Evolutionary conservation across 768 basidiomycete species (phyloP).

Genomic region (Punctularia strigosozonata): DNA sequence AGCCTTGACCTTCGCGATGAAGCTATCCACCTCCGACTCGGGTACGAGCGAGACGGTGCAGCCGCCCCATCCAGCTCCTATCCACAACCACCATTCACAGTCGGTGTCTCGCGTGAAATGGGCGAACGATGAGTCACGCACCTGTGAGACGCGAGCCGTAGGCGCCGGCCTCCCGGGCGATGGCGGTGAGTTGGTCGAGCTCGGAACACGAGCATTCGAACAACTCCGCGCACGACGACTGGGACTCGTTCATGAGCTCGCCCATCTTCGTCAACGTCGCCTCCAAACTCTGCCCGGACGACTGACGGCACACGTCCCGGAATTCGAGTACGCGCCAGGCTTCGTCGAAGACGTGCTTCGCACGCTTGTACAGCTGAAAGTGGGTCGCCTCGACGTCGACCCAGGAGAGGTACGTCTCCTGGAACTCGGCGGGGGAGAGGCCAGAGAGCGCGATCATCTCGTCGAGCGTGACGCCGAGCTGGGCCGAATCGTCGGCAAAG

Average conservation of each 20-base stretch:
- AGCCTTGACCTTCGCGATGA: conserved; percentile 50
- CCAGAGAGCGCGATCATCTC: conserved; percentile 64
- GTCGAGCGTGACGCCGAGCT: conserved; percentile 58
- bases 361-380: conserved; percentile 77
- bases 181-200: conserved; percentile 51
- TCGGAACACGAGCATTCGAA: conserved; percentile 79
- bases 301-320: conserved; percentile 46
- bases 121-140: conserved; percentile 13
- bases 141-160: conserved; percentile 80
- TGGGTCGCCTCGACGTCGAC: conserved; percentile 74
- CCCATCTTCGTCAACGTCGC: conserved; percentile 42
- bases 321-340: conserved; percentile 73
- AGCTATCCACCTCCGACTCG: conserved; percentile 45
- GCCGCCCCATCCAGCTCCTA: conserved; percentile 88
- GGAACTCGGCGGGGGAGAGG: conserved; percentile 40
- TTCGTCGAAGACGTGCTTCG: conserved; percentile 73
- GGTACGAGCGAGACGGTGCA: conserved; percentile 77
- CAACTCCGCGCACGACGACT: conserved; percentile 51
- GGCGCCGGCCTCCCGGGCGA: conserved; percentile 64
- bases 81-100: neutral
- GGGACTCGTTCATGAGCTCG: conserved; percentile 67
- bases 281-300: conserved; percentile 12
- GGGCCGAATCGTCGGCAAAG: conserved; percentile 19
- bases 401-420: conserved; percentile 65
- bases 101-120: neutral